A percentile compares a stretch with the other conserved stretches of the same genome.
Conservation (phyloP, 768 basidiomycete genomes). For the Hygrocybe punicea region DNA sequence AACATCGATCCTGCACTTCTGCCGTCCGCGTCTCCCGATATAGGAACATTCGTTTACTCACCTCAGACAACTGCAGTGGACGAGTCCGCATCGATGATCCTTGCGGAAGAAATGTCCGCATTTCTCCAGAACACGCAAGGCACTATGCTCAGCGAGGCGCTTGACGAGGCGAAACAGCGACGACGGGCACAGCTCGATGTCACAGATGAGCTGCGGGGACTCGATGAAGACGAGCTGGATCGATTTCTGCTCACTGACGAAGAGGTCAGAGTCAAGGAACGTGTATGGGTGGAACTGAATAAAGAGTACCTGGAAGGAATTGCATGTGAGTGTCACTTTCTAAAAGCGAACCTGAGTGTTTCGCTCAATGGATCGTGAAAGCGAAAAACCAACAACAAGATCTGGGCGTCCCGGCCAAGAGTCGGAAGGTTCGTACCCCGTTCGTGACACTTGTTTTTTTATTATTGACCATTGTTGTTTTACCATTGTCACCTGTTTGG, state of each 20-base stretch:
- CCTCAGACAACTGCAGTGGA: constrained; percentile 47
- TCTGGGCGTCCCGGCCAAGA: constrained; percentile 44
- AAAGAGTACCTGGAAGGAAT: constrained; percentile 85
- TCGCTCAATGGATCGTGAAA: constrained; percentile 49
- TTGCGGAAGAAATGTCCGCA: constrained; percentile 67
- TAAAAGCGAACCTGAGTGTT: constrained; percentile 16
- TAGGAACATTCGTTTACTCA: constrained; percentile 9
- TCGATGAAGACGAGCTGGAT: constrained; percentile 92
- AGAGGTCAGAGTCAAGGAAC: constrained; percentile 82
- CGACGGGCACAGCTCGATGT: constrained; percentile 46
- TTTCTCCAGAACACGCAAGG: constrained; percentile 64
- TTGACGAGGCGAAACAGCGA: constrained; percentile 65
- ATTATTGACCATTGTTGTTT: constrained; percentile 18
- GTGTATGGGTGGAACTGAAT: constrained; percentile 93
- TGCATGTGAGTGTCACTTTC: constrained; percentile 57
- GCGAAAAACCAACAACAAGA: constrained; percentile 66
- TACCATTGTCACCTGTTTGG: constrained; percentile 5
- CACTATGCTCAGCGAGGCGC: constrained; percentile 52
- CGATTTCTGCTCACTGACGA: constrained; percentile 71
- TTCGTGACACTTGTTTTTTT: constrained; percentile 32
- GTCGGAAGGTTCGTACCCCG: constrained; percentile 74
- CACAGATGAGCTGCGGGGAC: constrained; percentile 62
- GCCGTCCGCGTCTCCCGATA: constrained; percentile 15
- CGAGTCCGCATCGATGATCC: constrained; percentile 55
- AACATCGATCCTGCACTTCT: constrained; percentile 56